Evolutionary conservation across 495 filamentous ascomycete species (phyloP), one percentile per base, ranked within the genome.

Genomic region (Neurospora cerealis): DNA sequence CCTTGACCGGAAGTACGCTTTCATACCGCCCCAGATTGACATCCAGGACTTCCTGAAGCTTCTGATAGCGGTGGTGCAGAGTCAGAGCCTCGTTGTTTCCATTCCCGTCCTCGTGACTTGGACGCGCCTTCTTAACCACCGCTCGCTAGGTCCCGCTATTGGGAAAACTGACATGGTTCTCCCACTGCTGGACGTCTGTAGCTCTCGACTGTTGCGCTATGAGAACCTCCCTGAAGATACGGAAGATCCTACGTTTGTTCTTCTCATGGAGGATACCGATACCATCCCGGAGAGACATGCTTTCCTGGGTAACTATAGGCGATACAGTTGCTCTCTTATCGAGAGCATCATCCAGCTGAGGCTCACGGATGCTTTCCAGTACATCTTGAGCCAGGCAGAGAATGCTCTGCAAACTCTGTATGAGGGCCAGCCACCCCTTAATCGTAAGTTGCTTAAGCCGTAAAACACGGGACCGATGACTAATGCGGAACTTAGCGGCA

Each of bases 271-370:
- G 74, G 96, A 99, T 79, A 93, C 97, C 40, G 96, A 98, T 80
- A 98, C 96, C 0, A 86, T 95, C 39, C 96, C 96, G 2, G 96
- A 99, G 80, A 87, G 93, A 34, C 96, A 99, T 83, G 93, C 95
- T 15, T 99, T 99, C 80, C 87, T 98, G n/a, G 95, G 96, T 1
- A 98, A 98, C 77, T 99, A 98, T 79, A 86, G 95, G 32, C 89
- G 96, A 69, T 98, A 96, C 77, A 96, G 94, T 79, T 88, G 89
- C 13, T 89, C 91, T 40, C 89, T 97, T 6, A 92, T 98, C 69
- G 94, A 98, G 81, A 86, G 85, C 38, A 93, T 98, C 70, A 93
- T 95, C 21, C 86, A 91, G 66, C 89, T 91, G 73, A 88, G 91
- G 74, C 90, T 94, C 15, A 87, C 91, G 48, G 96, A 98, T 73